Conservation (phyloP, 768 basidiomycete genomes). For the Kondoa subrosea region DNA sequence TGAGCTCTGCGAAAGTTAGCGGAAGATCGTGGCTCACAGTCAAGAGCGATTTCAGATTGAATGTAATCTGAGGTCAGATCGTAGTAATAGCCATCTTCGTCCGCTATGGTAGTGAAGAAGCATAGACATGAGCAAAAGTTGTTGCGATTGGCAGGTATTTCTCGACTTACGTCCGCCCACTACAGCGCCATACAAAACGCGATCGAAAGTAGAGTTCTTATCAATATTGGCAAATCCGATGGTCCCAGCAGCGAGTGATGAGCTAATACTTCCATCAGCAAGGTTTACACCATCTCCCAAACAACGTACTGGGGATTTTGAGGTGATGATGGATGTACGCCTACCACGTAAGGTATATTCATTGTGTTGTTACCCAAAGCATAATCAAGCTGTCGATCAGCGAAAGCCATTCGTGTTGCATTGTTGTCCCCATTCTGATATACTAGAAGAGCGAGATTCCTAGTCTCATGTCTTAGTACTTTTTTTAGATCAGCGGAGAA, state of each 20-base stretch:
- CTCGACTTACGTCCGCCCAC: slow-evolving; percentile 1
- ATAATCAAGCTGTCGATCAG: slow-evolving; percentile 51
- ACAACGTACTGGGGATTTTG: slow-evolving; percentile 77
- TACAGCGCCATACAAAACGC: neutral
- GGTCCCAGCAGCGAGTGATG: slow-evolving; percentile 4
- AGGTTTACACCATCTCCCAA: too few relatives aligned
- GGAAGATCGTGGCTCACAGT: too few relatives aligned
- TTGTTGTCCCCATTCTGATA: neutral
- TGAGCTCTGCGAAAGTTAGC: too few relatives aligned
- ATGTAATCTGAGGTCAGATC: slow-evolving; percentile 82
- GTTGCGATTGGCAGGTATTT: slow-evolving; percentile 58
- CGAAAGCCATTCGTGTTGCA: slow-evolving; percentile 13
- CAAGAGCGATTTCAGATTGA: slow-evolving; percentile 52
- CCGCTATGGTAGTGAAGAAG: slow-evolving; percentile 57
- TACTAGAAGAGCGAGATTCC: slow-evolving; percentile 1
- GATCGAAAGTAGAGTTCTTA: neutral
- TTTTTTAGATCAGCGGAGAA: neutral
- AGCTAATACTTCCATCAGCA: too few relatives aligned
- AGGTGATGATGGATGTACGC: slow-evolving; percentile 76
- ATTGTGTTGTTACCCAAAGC: slow-evolving; percentile 75
- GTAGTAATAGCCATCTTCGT: slow-evolving; percentile 57
- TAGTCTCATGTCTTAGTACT: neutral
- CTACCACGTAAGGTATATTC: slow-evolving; percentile 79
- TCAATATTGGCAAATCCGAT: neutral
- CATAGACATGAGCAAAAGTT: too few relatives aligned